A percentile compares a stretch with the other conserved stretches of the same genome.
These are phyloP conservation scores for Boehmeria nivea DNA, from an alignment of 306 rosid species.

Conservation along the genomic window DNA sequence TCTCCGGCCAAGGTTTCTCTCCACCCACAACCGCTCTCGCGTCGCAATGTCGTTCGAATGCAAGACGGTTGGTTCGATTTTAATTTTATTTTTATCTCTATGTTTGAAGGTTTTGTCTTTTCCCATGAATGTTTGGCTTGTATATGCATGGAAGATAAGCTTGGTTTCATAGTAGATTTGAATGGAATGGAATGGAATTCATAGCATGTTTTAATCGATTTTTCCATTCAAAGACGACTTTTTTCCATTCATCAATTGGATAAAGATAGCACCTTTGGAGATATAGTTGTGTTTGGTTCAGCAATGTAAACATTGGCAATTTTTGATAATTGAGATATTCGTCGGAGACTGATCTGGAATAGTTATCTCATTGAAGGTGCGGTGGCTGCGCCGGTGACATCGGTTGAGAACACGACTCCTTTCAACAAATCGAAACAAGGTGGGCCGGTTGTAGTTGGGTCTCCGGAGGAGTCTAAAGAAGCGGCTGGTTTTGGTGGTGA, in stretches of 20 bases:
- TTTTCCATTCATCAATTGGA: neutral
- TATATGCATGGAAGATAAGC: no score
- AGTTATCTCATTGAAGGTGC: slow-evolving; percentile 27
- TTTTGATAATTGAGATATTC: neutral
- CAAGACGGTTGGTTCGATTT: slow-evolving; percentile 44
- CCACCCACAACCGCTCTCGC: slow-evolving; percentile 32
- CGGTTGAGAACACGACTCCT: slow-evolving; percentile 37
- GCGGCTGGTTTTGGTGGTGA: slow-evolving; percentile 21
- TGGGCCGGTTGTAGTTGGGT: slow-evolving; percentile 21
- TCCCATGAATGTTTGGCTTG: no score
- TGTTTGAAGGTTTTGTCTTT: no score
- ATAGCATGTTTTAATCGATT: neutral
- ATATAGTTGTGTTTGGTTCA: no score
- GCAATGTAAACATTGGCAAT: neutral
- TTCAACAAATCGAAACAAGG: slow-evolving; percentile 39
- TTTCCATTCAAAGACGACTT: neutral
- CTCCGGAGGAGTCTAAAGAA: slow-evolving; percentile 32
- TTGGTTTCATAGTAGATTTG: no score
- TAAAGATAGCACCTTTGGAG: neutral
- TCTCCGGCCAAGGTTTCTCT: slow-evolving; percentile 35
- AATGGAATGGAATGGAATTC: no score
- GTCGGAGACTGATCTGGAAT: neutral
- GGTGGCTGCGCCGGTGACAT: slow-evolving; percentile 30
- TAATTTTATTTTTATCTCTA: neutral
- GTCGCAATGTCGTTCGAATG: slow-evolving; percentile 31